Percentiles rank a stretch among this genome's conserved stretches.
These are phyloP conservation scores for Cutaneotrichosporon cavernicola DNA, from an alignment of 1,284 basidiomycete genomes.

Conservation along the genomic window DNA sequence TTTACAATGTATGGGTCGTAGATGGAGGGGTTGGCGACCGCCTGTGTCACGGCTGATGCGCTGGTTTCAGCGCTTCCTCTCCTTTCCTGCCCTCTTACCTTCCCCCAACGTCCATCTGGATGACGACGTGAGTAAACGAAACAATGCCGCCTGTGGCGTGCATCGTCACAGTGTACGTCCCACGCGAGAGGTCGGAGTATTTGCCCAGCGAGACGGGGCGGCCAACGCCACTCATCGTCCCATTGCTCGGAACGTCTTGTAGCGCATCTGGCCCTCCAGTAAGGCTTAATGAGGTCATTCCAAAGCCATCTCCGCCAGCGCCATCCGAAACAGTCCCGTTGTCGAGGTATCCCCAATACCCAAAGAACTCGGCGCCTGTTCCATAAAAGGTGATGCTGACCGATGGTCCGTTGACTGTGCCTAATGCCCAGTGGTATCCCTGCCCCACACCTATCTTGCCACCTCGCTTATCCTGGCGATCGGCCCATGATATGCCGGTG, in stretches of 20 bases:
- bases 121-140: slow-evolving; percentile 1
- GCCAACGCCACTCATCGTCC: background rate
- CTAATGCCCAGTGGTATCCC: background rate
- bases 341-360: slow-evolving; percentile 1
- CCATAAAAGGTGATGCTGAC: slow-evolving; percentile 1
- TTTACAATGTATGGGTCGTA: background rate
- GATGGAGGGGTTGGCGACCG: background rate
- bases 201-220: background rate
- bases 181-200: background rate
- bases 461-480: background rate
- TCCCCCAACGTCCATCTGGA: slow-evolving; percentile 5
- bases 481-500: background rate
- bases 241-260: background rate
- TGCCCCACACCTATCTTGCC: background rate
- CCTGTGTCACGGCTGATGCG: background rate
- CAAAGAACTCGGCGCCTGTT: slow-evolving; percentile 2
- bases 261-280: background rate
- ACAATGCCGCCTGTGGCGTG: background rate
- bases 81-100: background rate
- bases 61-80: background rate
- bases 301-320: background rate
- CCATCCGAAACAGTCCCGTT: background rate
- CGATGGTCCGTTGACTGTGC: background rate
- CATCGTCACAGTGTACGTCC: background rate
- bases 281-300: background rate